These are phyloP conservation scores for Fraxinus excelsior DNA, from an alignment of 257 asterid genomes.

Conservation along the genomic window DNA sequence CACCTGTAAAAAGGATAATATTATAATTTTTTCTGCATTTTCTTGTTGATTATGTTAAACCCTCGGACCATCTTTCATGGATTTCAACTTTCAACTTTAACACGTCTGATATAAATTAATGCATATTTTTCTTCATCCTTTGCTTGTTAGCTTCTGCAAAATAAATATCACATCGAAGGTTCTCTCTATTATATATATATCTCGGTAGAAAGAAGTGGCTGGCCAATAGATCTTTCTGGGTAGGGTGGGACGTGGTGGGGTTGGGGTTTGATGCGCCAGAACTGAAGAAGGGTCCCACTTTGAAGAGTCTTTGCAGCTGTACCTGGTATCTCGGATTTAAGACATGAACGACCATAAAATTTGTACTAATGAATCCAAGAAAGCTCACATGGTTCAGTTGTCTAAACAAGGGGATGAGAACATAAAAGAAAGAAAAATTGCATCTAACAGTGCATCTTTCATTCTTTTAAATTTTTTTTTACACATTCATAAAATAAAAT, in stretches of 20 bases:
- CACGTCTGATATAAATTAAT: not conserved
- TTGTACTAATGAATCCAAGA: not conserved
- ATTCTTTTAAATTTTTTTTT: no score
- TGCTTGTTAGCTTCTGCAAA: not conserved
- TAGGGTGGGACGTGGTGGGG: not conserved
- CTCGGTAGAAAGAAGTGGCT: not conserved
- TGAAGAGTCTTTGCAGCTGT: not conserved
- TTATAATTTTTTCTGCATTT: not conserved
- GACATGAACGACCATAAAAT: not conserved
- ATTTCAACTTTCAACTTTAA: constrained; percentile 8
- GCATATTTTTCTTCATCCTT: not conserved
- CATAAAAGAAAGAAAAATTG: no score
- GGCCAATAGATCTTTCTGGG: not conserved
- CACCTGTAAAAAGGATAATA: constrained; percentile 15
- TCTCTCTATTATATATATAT: not conserved
- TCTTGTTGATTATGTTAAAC: constrained; percentile 25
- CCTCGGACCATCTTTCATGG: constrained; percentile 1
- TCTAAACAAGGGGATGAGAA: not conserved
- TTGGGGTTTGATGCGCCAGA: not conserved
- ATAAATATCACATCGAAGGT: not conserved
- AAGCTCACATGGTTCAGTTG: not conserved
- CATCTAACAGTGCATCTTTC: no score
- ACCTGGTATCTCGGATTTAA: constrained; percentile 6
- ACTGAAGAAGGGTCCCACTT: constrained; percentile 20
- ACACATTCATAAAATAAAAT: no score